Evolutionary conservation across 1,284 basidiomycete genomes (phyloP), one percentile per base, ranked within the genome.

Genomic region (Mrakiaceae sp.): DNA sequence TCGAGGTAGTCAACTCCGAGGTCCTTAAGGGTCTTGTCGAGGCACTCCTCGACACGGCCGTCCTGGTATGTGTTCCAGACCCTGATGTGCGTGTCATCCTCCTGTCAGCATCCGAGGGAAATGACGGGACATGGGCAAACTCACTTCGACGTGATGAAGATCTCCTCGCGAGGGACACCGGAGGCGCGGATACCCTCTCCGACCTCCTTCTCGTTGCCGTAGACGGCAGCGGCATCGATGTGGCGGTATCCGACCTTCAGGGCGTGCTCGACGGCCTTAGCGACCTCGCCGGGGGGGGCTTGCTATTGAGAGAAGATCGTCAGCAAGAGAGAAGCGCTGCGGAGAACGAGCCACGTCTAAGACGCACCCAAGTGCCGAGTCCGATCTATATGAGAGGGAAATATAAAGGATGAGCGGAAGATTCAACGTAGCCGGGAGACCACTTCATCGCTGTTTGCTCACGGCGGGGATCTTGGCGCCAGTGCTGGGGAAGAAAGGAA

Each of bases 1-100:
- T 91, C 89, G 55, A 91, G 81, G 74, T 90, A 90, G 75, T 88
- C 84, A 44, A 82, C 81, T 9, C 85, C 88, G 43, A 91, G 82
- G 70, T 83, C 84, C 46, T 82, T 77, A 14, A 91, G 81, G 6
- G 86, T 85, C 71, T 87, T 78, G 70, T 89, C 83, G 16, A 90
- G 80, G 62, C 82, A 82, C 64, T 83, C 82, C 70, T 88, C 87
- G n/a, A 71, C 70, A 43, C 56, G 64, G 58, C 84, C 83, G 67
- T 81, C 77, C 72, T 89, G 87, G 74, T 82, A 85, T 2, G 87
- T 87, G 64, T 80, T 79, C 88, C 87, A 77, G 51, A 66, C 60
- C 43, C 44, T 65, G 27, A 27, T 27, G 27, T 27, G 27, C 27
- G 2, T 27, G 27, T 27, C 27, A 27, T 27, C 27, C 27, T 27